Evolutionary conservation across 1,139 yeast genomes (phyloP), one percentile per base, ranked within the genome.

Genomic region (Geotrichum reessii): DNA sequence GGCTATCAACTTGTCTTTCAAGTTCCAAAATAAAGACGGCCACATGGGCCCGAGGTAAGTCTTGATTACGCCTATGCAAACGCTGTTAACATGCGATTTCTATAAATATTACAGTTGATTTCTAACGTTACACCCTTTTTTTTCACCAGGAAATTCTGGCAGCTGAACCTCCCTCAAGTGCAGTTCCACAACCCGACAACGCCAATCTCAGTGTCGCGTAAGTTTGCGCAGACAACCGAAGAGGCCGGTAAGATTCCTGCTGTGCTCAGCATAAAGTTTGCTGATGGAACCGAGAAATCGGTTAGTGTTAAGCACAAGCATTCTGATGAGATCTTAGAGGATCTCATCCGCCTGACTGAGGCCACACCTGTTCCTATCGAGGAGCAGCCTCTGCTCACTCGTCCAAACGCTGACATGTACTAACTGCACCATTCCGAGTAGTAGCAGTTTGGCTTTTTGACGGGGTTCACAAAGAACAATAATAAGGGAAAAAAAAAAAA

Each of bases 101-200:
- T 48, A 44, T 50, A 54, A n/a, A 3, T 31, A 5, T 4, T 37
- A 14, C 6, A 12, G 12, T 37, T 37, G 14, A 5, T 37, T 37
- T 5, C 42, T 37, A 37, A 37, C 42, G 14, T 2, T n/a, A n/a
- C n/a, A n/a, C n/a, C n/a, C 7, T 31, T 31, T 31, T 31, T 53
- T 14, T 68, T 73, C 12, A 71, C 72, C 12, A 74, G 81, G 58
- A 76, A 76, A 63, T 88, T 91, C 73, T 87, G 95, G 95, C 82
- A 81, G 67, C 75, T 78, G 55, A 81, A 83, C 71, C 76, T 90
- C 60, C 96, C 95, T 22, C 83, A 90, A 14, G 77, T 91, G 61
- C 86, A 84, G 69, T 91, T 87, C 73, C 92, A 89, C 74, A 91
- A 91, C 72, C 93, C 93, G 33, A 75, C 77, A 49, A 69, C 87